Conservation (phyloP, 192 early-diverging fungal genomes). For the Rhizoclosmatium sp. region DNA sequence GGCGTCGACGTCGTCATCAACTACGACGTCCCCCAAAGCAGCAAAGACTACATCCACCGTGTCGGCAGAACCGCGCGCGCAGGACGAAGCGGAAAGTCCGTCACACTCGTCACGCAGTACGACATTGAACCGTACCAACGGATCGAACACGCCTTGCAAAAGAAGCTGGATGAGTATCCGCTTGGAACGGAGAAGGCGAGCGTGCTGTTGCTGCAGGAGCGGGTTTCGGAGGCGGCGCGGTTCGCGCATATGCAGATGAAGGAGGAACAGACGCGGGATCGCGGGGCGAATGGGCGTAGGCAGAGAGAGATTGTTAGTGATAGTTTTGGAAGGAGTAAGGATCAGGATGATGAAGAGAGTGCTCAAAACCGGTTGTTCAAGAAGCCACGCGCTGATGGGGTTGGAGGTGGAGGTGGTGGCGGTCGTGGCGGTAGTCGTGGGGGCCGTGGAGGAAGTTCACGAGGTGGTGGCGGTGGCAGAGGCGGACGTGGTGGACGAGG, state of each 20-base stretch:
- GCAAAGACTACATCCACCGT: constrained; percentile 96
- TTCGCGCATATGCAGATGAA: constrained; percentile 88
- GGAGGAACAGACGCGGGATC: constrained; percentile 64
- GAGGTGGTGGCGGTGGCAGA: neutral
- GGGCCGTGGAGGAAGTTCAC: neutral
- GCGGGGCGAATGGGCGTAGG: constrained; percentile 35
- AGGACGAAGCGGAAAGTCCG: constrained; percentile 82
- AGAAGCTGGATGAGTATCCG: constrained; percentile 87
- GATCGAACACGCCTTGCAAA: constrained; percentile 89
- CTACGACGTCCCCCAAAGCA: constrained; percentile 92
- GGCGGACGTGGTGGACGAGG: constrained; percentile 6
- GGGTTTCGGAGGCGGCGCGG: constrained; percentile 89
- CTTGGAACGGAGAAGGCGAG: constrained; percentile 75
- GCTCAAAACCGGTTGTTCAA: constrained; percentile 39
- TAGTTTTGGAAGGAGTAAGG: constrained; percentile 21
- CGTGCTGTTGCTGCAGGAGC: constrained; percentile 91
- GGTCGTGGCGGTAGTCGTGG: neutral
- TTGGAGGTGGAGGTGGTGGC: constrained; percentile 33
- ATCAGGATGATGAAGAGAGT: constrained; percentile 50
- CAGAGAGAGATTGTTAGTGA: constrained; percentile 36
- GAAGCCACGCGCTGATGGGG: constrained; percentile 36
- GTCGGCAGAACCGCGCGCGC: constrained; percentile 98
- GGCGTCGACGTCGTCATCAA: constrained; percentile 94
- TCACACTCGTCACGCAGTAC: constrained; percentile 86
- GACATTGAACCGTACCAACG: constrained; percentile 95